Percentiles rank a stretch among this genome's conserved stretches.
Conservation (phyloP, 352 stramenopile genomes). For the Phytophthora foliorum region DNA sequence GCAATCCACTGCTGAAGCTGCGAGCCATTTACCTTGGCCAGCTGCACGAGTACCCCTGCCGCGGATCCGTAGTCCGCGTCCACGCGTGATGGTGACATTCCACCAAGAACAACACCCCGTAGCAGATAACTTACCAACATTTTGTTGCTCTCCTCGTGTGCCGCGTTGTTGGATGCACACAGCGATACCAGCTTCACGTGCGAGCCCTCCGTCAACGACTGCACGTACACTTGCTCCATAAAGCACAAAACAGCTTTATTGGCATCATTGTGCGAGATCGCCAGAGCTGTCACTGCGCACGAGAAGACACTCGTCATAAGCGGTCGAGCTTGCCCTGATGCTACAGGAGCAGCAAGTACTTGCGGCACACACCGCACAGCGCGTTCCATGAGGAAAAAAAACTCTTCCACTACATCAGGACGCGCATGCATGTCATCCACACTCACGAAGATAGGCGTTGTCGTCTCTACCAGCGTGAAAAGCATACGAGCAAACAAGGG, state of each 20-base stretch:
- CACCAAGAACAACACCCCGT: conserved; percentile 69
- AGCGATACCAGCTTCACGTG: conserved; percentile 33
- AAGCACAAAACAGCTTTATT: conserved; percentile 96
- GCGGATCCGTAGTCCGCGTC: conserved; percentile 87
- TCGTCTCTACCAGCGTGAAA: conserved; percentile 70
- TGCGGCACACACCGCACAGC: conserved; percentile 89
- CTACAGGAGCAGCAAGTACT: conserved; percentile 56
- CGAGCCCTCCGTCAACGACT: conserved; percentile 28
- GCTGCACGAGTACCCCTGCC: conserved; percentile 73
- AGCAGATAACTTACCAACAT: conserved; percentile 74
- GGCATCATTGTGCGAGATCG: conserved; percentile 94
- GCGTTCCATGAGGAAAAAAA: conserved; percentile 96
- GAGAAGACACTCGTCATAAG: conserved; percentile 88
- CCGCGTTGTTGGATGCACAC: conserved; percentile 23
- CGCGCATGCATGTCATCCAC: conserved; percentile 70
- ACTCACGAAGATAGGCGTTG: conserved; percentile 88
- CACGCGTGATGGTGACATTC: conserved; percentile 66
- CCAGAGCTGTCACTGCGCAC: conserved; percentile 88
- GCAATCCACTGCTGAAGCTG: conserved; percentile 65
- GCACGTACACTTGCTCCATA: conserved; percentile 72
- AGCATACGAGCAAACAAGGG: conserved; percentile 68
- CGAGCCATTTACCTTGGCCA: conserved; percentile 73
- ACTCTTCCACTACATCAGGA: conserved; percentile 96
- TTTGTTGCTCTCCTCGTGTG: conserved; percentile 39
- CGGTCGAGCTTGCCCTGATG: conserved; percentile 19